phyloP scores from a whole-genome alignment of 2,329 filamentous ascomycete genomes.

The Colletotrichum sp. region DNA sequence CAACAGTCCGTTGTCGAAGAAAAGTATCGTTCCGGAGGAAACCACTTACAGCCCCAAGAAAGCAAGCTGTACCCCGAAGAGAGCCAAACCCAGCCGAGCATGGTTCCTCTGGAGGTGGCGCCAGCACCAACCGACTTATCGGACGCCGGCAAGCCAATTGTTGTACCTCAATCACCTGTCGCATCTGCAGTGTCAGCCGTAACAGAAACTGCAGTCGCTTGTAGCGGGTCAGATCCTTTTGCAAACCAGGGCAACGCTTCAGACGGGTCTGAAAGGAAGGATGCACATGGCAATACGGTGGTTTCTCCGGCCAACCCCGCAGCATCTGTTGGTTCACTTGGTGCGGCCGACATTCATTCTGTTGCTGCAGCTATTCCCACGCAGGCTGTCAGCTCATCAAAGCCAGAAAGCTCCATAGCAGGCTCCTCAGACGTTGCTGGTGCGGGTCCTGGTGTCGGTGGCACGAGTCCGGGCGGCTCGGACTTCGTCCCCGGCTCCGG shows the following conservation, averaged over 20 bases:
- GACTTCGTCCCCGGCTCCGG: background rate
- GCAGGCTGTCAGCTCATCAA: rapidly evolving
- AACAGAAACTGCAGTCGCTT: rapidly evolving
- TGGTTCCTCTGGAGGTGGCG: background rate
- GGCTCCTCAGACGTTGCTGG: background rate
- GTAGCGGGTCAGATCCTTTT: rapidly evolving
- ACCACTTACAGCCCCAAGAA: background rate
- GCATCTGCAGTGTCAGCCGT: background rate
- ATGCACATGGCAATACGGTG: background rate
- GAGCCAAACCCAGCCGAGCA: background rate
- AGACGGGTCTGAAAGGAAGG: background rate
- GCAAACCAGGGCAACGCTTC: background rate
- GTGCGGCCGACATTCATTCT: background rate
- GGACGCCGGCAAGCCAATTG: background rate
- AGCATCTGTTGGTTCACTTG: background rate
- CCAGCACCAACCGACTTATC: rapidly evolving
- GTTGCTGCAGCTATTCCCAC: background rate
- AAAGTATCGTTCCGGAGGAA: background rate
- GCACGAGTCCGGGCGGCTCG: background rate
- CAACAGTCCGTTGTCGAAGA: background rate
- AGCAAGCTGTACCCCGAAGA: background rate
- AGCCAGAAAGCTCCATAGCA: background rate
- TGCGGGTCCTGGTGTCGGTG: background rate
- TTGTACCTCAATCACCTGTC: background rate
- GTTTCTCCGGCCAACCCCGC: background rate